These are phyloP conservation scores for Chionographis japonica DNA, from an alignment of 106 monocot genomes.

Conservation along the genomic window DNA sequence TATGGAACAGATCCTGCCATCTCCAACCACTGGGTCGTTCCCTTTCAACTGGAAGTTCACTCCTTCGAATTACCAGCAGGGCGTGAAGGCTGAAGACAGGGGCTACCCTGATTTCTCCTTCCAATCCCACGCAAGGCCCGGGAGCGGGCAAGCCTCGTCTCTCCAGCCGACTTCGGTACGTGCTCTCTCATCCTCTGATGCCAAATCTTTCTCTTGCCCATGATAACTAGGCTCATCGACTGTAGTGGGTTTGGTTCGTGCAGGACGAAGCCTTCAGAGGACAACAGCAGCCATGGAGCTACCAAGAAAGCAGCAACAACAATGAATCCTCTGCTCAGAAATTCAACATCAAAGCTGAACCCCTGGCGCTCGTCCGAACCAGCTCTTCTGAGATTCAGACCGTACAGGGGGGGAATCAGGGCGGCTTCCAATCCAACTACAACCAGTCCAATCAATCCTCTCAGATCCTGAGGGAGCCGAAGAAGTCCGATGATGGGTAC, in stretches of 20 bases:
- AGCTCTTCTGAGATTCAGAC: constrained; percentile 21
- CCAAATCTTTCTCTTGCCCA: no score
- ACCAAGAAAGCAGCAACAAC: constrained; percentile 5
- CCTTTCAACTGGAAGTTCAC: constrained; percentile 31
- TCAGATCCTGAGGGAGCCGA: constrained; percentile 12
- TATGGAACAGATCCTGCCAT: constrained; percentile 35
- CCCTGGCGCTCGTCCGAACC: not conserved
- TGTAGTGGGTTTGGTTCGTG: not conserved
- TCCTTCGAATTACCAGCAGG: constrained; percentile 10
- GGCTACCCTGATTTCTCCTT: constrained; percentile 49
- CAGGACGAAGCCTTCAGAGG: constrained; percentile 1
- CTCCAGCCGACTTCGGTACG: not conserved
- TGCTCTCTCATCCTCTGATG: not conserved
- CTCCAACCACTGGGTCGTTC: constrained; percentile 59
- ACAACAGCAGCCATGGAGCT: constrained; percentile 17
- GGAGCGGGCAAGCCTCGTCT: not conserved
- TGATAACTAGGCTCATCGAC: not conserved
- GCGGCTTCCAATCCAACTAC: no score
- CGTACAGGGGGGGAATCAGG: not conserved
- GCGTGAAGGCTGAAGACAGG: constrained; percentile 38
- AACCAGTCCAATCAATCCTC: not conserved
- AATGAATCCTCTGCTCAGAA: not conserved
- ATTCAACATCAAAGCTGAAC: constrained; percentile 5
- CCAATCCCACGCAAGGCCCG: constrained; percentile 10
- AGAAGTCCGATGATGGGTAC: constrained; percentile 45